Conservation (phyloP, 129 eudicot species). For the Saussurea involucrata region DNA sequence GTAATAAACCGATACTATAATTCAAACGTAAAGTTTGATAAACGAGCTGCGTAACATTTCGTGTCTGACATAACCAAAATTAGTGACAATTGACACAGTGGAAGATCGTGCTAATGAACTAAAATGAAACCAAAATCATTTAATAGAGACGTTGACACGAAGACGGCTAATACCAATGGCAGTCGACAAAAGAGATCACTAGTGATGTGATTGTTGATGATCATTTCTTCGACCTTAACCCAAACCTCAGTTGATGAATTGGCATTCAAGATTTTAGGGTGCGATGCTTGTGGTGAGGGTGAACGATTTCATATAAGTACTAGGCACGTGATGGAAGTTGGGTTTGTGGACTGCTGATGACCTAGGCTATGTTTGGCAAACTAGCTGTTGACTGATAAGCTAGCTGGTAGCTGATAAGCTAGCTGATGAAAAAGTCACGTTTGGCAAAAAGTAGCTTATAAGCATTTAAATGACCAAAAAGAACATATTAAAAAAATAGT, state of each 20-base stretch:
- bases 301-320: neutral
- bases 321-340: conserved; percentile 14
- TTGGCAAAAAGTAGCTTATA: too few species aligned
- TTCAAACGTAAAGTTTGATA: neutral
- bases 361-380: too few species aligned
- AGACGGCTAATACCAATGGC: neutral
- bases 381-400: too few species aligned
- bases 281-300: conserved; percentile 15
- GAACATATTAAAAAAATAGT: too few species aligned
- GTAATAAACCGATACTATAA: neutral
- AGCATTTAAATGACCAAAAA: too few species aligned
- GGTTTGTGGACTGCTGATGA: conserved; percentile 16
- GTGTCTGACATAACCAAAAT: neutral
- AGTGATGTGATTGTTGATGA: conserved; percentile 1
- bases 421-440: too few species aligned
- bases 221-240: neutral
- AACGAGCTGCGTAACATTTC: neutral
- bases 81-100: neutral
- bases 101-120: neutral
- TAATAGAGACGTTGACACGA: conserved; percentile 1
- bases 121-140: too few species aligned
- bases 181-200: neutral
- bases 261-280: neutral
- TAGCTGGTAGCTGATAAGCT: too few species aligned
- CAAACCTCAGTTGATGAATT: neutral